phyloP scores from a whole-genome alignment of 1,284 basidiomycete genomes.

The Austroboletus rostrupii region DNA sequence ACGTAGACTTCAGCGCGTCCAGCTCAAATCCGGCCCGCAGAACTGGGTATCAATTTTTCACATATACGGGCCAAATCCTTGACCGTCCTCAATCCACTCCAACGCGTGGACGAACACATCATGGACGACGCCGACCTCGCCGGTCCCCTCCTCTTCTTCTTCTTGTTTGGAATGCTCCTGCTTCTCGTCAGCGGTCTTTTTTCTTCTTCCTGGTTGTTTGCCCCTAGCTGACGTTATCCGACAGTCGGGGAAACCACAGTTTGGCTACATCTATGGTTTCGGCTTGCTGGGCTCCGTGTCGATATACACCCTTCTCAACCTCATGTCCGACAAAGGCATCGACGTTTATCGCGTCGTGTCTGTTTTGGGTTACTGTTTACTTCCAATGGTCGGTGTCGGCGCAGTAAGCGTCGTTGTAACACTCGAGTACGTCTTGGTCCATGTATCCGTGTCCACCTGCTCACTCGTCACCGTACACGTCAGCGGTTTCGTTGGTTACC shows the following conservation, averaged over 20 bases:
- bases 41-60: slow-evolving; percentile 95
- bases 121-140: slow-evolving; percentile 99
- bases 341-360: slow-evolving; percentile 95
- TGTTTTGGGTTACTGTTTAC: slow-evolving; percentile 94
- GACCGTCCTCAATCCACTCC: slow-evolving; percentile 92
- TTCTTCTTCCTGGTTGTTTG: background rate
- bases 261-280: slow-evolving; percentile 98
- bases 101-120: slow-evolving; percentile 85
- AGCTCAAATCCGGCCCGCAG: slow-evolving; percentile 39
- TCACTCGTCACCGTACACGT: slow-evolving; percentile 11
- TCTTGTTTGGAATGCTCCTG: slow-evolving; percentile 89
- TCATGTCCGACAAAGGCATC: slow-evolving; percentile 95
- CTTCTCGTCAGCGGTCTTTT: slow-evolving; percentile 68
- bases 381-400: slow-evolving; percentile 96
- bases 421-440: slow-evolving; percentile 69
- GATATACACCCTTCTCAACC: slow-evolving; percentile 92
- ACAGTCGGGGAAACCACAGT: slow-evolving; percentile 97
- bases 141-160: slow-evolving; percentile 92
- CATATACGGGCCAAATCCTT: slow-evolving; percentile 94
- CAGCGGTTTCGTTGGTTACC: slow-evolving; percentile 80
- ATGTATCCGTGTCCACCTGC: background rate
- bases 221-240: background rate
- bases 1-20: background rate
- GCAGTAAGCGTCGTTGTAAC: slow-evolving; percentile 85
- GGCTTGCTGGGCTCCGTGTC: slow-evolving; percentile 92